Base-by-base conservation (phyloP, 2,329 filamentous ascomycete species). In the Xenosphaeropsis pyriputrescens region DNA sequence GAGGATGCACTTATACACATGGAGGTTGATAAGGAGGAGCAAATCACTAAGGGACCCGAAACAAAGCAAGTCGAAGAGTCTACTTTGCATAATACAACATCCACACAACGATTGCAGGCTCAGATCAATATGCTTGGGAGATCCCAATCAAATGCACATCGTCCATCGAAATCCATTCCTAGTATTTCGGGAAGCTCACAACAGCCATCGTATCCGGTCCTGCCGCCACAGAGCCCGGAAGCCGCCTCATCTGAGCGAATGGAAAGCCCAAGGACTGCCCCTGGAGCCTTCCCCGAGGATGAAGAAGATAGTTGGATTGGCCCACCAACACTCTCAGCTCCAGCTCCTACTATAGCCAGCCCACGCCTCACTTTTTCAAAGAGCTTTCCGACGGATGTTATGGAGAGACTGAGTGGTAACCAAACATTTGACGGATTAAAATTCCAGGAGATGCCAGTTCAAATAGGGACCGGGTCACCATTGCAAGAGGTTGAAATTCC, bases 31-130 rank as follows among this genome's bases (percentile, higher is more conserved):
- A 48, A 65, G 16, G 58, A 61, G 39, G 59, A 70, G 41, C 63
- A n/a, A 53, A 32, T 7, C 16, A 37, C 46, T 18, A 39, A 37
- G 14, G 41, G 62, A 4, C 50, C 56, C 14, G 49, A 51, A 2
- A 45, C 48, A 3, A 46, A 50, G 5, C 52, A 57, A 16, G 57
- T 64, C 34, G 51, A 63, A 22, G 68, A 75, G 17, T 60, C 63
- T 2, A 65, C 67, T 30, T 43, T 51, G 37, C 79, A 89, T 51
- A 85, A 77, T 58, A 93, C 93, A 56, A 88, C 85, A 0, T 93
- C 91, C n/a, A 94, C 91, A 0, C 88, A 96, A 56, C 71, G 84
- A 32, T 66, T 98, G 13, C 86, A 94, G 46, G 89, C 96, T 50
- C 85, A 88, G 49, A 96, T 98, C 49, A 93, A 78, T 51, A 71